Evolutionary conservation across 129 eudicot genomes (phyloP).

Genomic region (Centaurea solstitialis): DNA sequence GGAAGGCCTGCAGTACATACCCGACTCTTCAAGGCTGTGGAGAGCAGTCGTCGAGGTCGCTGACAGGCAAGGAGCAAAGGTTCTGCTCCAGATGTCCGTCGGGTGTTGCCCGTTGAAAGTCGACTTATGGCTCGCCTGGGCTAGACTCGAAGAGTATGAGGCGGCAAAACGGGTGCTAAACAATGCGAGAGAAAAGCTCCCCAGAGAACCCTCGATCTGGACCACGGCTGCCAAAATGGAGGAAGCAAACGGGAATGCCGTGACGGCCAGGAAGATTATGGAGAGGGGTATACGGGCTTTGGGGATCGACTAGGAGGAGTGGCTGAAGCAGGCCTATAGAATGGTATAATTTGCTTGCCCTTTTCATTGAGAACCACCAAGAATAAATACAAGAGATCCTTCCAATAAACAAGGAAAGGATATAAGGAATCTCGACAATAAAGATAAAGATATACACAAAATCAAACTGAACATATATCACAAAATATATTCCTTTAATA

Average conservation of each 20-base stretch:
- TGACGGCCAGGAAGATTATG: constrained; percentile 78
- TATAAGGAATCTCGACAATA: no score
- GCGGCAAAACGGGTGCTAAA: constrained; percentile 79
- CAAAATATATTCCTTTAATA: no score
- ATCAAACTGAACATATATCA: no score
- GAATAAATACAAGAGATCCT: no score
- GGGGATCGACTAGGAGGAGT: constrained; percentile 82
- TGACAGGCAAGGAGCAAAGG: constrained; percentile 75
- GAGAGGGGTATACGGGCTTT: constrained; percentile 90
- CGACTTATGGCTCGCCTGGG: constrained; percentile 91
- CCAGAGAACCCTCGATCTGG: constrained; percentile 89
- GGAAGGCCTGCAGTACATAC: constrained; percentile 87
- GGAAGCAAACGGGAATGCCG: constrained; percentile 80
- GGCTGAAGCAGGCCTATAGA: constrained; percentile 85
- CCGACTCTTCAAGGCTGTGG: constrained; percentile 93
- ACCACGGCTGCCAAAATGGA: constrained; percentile 85
- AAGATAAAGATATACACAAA: no score
- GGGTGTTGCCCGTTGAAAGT: constrained; percentile 94
- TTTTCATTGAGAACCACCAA: no score
- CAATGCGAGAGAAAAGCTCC: constrained; percentile 75
- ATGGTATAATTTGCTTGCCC: no score
- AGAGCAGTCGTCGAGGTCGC: constrained; percentile 96
- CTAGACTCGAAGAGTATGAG: constrained; percentile 82
- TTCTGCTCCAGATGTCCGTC: constrained; percentile 80
- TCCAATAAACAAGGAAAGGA: no score